Evolutionary conservation across 106 monocot genomes (phyloP).

Genomic region (Vanilla planifolia): DNA sequence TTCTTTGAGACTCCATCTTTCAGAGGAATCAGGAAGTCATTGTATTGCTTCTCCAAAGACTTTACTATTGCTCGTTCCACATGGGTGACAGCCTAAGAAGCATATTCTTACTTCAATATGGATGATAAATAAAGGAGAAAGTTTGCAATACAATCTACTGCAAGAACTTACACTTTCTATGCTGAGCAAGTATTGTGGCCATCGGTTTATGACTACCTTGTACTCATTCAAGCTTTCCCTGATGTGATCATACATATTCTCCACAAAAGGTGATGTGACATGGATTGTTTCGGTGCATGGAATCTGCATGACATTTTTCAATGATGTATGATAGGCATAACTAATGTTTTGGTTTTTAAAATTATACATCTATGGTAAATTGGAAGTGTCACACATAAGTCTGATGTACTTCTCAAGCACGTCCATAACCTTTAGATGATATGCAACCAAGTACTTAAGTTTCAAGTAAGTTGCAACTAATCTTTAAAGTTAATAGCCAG

Average conservation of each 20-base stretch:
- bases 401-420: too few species aligned
- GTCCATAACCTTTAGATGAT: too few species aligned
- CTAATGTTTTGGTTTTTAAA: too few species aligned
- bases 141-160: background rate
- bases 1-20: conserved; percentile 76
- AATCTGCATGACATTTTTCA: conserved; percentile 27
- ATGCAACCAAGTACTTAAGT: too few species aligned
- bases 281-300: conserved; percentile 38
- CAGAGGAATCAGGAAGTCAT: conserved; percentile 61
- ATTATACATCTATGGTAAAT: too few species aligned
- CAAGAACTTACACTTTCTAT: conserved; percentile 65
- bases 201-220: conserved; percentile 74
- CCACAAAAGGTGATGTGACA: conserved; percentile 74
- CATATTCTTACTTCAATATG: background rate
- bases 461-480: too few species aligned
- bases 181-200: conserved; percentile 82
- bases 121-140: background rate
- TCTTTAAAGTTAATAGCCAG: too few species aligned
- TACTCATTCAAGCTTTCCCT: conserved; percentile 62
- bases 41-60: conserved; percentile 76
- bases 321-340: too few species aligned
- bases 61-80: conserved; percentile 64
- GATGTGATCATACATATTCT: conserved; percentile 78
- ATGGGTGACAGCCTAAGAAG: conserved; percentile 56
- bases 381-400: too few species aligned